A percentile compares a stretch with the other conserved stretches of the same genome.
Conservation (phyloP, 345 rosid genomes). For the Heritiera fomes region DNA sequence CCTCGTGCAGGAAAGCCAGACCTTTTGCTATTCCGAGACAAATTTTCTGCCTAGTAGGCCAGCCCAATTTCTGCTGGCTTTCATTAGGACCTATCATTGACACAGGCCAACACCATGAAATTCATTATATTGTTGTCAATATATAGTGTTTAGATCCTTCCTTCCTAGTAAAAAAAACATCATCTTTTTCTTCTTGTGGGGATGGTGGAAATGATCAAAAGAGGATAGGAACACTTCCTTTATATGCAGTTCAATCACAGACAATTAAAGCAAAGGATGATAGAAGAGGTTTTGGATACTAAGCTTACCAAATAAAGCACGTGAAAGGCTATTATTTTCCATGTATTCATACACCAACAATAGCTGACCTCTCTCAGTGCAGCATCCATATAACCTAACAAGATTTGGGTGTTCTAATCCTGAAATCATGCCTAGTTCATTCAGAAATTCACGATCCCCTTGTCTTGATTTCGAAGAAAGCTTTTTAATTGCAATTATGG, state of each 20-base stretch:
- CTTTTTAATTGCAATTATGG: conserved; percentile 38
- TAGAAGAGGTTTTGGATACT: too few species aligned
- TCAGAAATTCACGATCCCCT: conserved; percentile 33
- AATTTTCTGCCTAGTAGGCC: conserved; percentile 59
- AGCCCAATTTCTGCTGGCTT: conserved; percentile 41
- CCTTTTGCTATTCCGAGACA: conserved; percentile 71
- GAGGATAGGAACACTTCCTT: neutral
- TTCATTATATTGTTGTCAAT: neutral
- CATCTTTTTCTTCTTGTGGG: neutral
- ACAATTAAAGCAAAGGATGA: neutral
- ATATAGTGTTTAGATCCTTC: neutral
- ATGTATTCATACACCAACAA: conserved; percentile 41
- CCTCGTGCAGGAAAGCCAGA: conserved; percentile 63
- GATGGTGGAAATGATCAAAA: neutral
- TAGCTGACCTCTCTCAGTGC: conserved; percentile 33
- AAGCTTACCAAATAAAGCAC: conserved; percentile 32
- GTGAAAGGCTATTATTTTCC: conserved; percentile 39
- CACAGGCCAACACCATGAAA: neutral
- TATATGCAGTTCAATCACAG: neutral
- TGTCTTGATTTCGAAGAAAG: conserved; percentile 41
- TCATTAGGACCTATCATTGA: neutral
- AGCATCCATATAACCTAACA: conserved; percentile 38
- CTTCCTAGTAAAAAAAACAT: neutral
- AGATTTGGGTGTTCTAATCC: conserved; percentile 42
- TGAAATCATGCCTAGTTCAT: conserved; percentile 43